phyloP scores from a whole-genome alignment of 2,329 filamentous ascomycete species.

The Penicillium sp. region DNA sequence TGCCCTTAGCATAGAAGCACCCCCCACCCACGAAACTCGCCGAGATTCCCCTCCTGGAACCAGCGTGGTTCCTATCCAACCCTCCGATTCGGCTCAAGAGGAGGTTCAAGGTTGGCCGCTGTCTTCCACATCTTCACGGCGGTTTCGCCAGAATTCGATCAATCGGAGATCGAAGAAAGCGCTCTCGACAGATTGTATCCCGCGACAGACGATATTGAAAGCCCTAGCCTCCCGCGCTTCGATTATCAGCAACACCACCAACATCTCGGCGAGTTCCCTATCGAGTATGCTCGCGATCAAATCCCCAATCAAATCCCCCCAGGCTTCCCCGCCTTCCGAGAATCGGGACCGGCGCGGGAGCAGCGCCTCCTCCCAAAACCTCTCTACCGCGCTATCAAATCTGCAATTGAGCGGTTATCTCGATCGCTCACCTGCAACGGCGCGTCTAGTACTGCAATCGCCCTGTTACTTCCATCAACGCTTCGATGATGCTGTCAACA shows the following conservation, averaged over 20 bases:
- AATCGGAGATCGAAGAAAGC: slow-evolving; percentile 47
- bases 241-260: slow-evolving; percentile 52
- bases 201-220: slow-evolving; percentile 79
- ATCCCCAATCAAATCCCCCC: slow-evolving; percentile 21
- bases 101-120: slow-evolving; percentile 27
- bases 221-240: slow-evolving; percentile 65
- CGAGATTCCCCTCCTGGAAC: slow-evolving; percentile 30
- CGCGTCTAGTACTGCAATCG: slow-evolving; percentile 70
- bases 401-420: slow-evolving; percentile 47
- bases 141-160: slow-evolving; percentile 37
- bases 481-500: slow-evolving; percentile 94
- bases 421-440: slow-evolving; percentile 45
- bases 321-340: slow-evolving; percentile 21
- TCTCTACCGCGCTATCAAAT: slow-evolving; percentile 59
- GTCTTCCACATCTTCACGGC: slow-evolving; percentile 33
- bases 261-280: slow-evolving; percentile 59
- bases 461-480: slow-evolving; percentile 98
- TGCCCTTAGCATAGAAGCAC: slow-evolving; percentile 44
- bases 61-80: slow-evolving; percentile 20
- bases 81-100: slow-evolving; percentile 24
- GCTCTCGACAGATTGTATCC: slow-evolving; percentile 65
- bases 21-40: slow-evolving; percentile 34
- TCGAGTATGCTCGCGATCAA: slow-evolving; percentile 57
- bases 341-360: slow-evolving; percentile 41
- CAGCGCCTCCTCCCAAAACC: slow-evolving; percentile 55